phyloP scores from a whole-genome alignment of 1,284 basidiomycete species.

The Ceratobasidium sp. region DNA sequence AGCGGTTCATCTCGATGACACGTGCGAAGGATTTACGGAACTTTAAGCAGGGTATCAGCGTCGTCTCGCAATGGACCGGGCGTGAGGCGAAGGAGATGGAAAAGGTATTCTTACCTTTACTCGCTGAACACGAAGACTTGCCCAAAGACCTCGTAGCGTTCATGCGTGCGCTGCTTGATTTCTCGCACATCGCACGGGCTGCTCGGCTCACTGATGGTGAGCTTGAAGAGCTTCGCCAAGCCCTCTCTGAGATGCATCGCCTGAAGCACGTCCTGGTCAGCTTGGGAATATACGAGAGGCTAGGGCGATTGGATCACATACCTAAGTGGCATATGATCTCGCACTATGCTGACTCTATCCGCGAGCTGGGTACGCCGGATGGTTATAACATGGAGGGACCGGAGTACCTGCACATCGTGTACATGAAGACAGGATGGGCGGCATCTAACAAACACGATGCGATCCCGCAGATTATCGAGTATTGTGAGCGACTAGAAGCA shows the following conservation, averaged over 20 bases:
- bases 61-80: conserved; percentile 11
- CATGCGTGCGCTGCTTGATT: neutral
- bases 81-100: conserved; percentile 26
- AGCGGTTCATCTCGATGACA: conserved; percentile 5
- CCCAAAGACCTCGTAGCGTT: neutral
- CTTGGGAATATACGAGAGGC: neutral
- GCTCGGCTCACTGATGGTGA: neutral
- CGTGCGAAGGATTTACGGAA: neutral
- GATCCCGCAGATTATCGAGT: neutral
- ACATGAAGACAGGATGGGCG: neutral
- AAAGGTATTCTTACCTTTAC: neutral
- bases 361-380: conserved; percentile 8
- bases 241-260: neutral
- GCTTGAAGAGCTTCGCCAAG: neutral
- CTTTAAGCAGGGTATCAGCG: neutral
- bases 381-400: conserved; percentile 37
- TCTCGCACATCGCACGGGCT: neutral
- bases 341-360: conserved; percentile 20
- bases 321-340: conserved; percentile 33
- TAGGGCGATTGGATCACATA: neutral
- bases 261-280: conserved; percentile 1
- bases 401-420: conserved; percentile 31
- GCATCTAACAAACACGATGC: neutral
- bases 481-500: neutral
- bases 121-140: neutral